These are phyloP conservation scores for Thermothelomyces thermophilus DNA, from an alignment of 2,329 filamentous ascomycete species.

Conservation along the genomic window DNA sequence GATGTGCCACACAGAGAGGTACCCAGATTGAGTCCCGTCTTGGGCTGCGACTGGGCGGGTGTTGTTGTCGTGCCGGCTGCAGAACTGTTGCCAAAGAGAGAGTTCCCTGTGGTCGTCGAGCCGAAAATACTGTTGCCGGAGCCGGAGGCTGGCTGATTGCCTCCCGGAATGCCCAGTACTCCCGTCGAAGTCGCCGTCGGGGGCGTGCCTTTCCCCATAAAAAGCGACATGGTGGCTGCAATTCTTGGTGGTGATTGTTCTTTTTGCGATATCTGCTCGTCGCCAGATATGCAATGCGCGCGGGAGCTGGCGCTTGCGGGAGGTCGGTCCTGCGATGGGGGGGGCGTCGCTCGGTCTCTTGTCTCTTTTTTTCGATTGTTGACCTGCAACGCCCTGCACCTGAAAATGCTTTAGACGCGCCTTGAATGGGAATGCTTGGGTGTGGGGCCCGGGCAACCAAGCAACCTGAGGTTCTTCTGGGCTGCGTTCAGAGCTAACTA, in stretches of 20 bases:
- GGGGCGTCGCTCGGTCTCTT: background rate
- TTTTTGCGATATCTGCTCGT: background rate
- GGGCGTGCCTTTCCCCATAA: conserved; percentile 17
- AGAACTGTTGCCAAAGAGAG: conserved; percentile 9
- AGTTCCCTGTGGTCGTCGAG: conserved; percentile 11
- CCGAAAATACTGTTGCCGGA: conserved; percentile 18
- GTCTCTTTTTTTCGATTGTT: background rate
- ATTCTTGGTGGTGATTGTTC: background rate
- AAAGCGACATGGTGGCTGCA: conserved; percentile 17
- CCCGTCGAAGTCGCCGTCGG: conserved; percentile 13
- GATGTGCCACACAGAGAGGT: conserved; percentile 14
- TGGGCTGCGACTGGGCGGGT: background rate
- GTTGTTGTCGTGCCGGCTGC: background rate
- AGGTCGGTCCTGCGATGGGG: background rate
- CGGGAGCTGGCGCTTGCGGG: conserved; percentile 8
- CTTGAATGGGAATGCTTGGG: conserved; percentile 2
- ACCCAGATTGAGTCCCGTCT: conserved; percentile 2
- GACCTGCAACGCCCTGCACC: background rate
- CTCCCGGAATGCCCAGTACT: background rate
- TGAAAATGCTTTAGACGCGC: conserved; percentile 11
- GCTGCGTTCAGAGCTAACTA: too few species aligned
- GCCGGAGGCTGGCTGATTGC: background rate
- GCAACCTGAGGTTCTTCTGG: background rate
- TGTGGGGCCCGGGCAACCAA: background rate
- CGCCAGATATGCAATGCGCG: conserved; percentile 6